Percentiles rank a stretch among this genome's conserved stretches.
phyloP scores from a whole-genome alignment of 345 rosid genomes.

The Fremontodendron californicum region DNA sequence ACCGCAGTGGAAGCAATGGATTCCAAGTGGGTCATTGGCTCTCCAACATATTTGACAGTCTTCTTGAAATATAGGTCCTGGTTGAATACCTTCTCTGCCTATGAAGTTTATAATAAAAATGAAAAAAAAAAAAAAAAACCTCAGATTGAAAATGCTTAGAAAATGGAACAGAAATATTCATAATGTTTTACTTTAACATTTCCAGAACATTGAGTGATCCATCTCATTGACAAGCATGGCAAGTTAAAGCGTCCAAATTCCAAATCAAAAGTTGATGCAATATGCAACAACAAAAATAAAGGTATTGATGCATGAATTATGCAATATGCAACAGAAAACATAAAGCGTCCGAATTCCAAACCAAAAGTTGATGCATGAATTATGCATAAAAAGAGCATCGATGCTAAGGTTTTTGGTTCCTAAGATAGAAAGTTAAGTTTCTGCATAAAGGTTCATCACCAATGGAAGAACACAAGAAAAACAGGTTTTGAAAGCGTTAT shows the following conservation, averaged over 20 bases:
- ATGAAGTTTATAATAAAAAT: constrained; percentile 15
- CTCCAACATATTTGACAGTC: constrained; percentile 90
- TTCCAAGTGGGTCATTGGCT: constrained; percentile 93
- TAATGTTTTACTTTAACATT: neutral
- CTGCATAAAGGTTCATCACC: neutral
- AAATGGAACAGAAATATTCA: neutral
- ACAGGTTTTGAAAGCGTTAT: neutral
- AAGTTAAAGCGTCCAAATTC: neutral
- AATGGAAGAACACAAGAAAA: neutral
- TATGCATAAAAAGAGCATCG: neutral
- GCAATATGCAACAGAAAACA: neutral
- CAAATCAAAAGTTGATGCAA: neutral
- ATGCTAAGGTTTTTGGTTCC: neutral
- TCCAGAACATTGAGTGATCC: neutral
- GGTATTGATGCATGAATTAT: neutral
- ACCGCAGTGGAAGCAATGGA: constrained; percentile 97
- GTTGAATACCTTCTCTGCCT: constrained; percentile 98
- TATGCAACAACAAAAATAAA: neutral
- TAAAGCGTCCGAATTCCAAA: too few relatives aligned
- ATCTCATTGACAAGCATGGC: neutral
- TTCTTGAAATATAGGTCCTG: constrained; percentile 88
- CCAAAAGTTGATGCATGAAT: too few relatives aligned
- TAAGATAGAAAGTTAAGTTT: neutral
- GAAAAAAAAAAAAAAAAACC: neutral
- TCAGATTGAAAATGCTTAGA: too few relatives aligned